Base-by-base conservation (phyloP, 768 basidiomycete genomes). In the Pleurotus giganteus region DNA sequence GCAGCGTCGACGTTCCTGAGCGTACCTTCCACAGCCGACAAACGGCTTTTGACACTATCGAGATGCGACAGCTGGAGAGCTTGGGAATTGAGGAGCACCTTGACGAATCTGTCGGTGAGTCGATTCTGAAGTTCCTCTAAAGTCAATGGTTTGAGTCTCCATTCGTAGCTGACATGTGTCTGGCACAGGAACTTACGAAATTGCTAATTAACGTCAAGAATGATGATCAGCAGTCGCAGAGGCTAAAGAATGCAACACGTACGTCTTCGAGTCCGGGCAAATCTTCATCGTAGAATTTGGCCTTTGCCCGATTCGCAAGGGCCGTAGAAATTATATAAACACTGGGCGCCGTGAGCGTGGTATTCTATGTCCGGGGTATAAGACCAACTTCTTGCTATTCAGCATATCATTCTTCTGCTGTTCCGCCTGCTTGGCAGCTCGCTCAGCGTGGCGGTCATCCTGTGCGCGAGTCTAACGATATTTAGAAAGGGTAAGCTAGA, bases 391-490 rank as follows among this genome's bases (percentile, higher is more conserved):
- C 74, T 92, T 93, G 69, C 83, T 80, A 60, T 86, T 88, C 39
- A 83, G 68, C 91, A 93, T 92, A 36, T 91, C 87, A 29, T 76
- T 75, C 51, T 79, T 80, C 61, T 91, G 89, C 60, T 89, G 85
- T 58, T 91, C 89, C 41, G 81, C 82, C 61, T 91, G 89, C 65
- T 80, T 84, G 17, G 84, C 84, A 2, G 78, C 81, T 29, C 89
- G 80, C 52, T 87, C 88, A 28, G 88, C 85, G 55, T 91, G 89
- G 43, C 78, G 82, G 64, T 93, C 91, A 62, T 90, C 89, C 36
- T 74, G 74, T 39, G 81, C 80, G 55, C 86, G 83, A 47, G 75
- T 81, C 89, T 91, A 60, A 23, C 47, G 43, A 37, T 13, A 37
- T 47, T 21, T 50, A 21, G 55, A n/a, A n/a, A n/a, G n/a, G n/a